A percentile compares a stretch with the other conserved stretches of the same genome.
Evolutionary conservation across 306 rosid genomes (phyloP).

Genomic region (Glycine latifolia): DNA sequence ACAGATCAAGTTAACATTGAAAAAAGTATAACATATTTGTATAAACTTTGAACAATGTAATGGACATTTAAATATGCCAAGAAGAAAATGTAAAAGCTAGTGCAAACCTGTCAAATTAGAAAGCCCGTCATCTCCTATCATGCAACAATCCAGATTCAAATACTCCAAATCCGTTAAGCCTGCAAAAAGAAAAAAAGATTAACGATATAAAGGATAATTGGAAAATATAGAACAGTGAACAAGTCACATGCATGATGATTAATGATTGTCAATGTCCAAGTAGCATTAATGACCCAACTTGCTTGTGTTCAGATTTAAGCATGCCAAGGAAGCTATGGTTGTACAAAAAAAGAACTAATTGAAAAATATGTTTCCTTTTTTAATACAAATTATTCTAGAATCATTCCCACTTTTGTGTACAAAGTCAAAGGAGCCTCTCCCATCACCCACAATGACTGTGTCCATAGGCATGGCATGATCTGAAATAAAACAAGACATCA

Average conservation of each 20-base stretch:
- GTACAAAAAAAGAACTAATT: slow-evolving; percentile 43
- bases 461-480: slow-evolving; percentile 80
- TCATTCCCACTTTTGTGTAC: slow-evolving; percentile 52
- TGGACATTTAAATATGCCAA: slow-evolving; percentile 14
- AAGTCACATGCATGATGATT: slow-evolving; percentile 27
- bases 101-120: slow-evolving; percentile 76
- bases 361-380: slow-evolving; percentile 28
- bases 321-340: slow-evolving; percentile 70
- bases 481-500: slow-evolving; percentile 45
- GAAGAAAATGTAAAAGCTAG: slow-evolving; percentile 13
- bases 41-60: slow-evolving; percentile 25
- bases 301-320: slow-evolving; percentile 88
- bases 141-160: slow-evolving; percentile 92
- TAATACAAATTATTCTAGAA: slow-evolving; percentile 51
- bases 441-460: slow-evolving; percentile 81
- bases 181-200: slow-evolving; percentile 40
- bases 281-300: not conserved
- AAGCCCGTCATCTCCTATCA: slow-evolving; percentile 81
- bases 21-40: not conserved
- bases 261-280: slow-evolving; percentile 8
- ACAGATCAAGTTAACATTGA: slow-evolving; percentile 14
- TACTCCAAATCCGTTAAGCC: slow-evolving; percentile 83
- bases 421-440: slow-evolving; percentile 62
- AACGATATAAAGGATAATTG: slow-evolving; percentile 12
- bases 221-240: slow-evolving; percentile 32